Evolutionary conservation across 2,329 filamentous ascomycete species (phyloP), one percentile per base, ranked within the genome.

Genomic region (Ophiocordyceps australis): DNA sequence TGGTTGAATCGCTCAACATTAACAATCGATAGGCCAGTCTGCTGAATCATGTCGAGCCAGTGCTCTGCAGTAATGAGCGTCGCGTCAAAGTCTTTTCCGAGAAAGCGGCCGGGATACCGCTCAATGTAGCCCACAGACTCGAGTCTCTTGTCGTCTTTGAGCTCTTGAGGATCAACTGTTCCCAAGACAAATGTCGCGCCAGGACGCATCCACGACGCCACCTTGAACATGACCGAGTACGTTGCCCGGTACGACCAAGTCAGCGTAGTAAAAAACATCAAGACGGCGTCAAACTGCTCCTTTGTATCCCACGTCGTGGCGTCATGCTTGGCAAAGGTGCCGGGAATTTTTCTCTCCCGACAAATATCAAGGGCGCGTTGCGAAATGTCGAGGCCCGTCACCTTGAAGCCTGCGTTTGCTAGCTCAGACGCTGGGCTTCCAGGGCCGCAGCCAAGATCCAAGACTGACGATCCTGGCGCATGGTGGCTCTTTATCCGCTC

Each of bases 321-420:
- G 24, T 24, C 16, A 9, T 20, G 15, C n/a, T 28, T 24, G 22
- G 11, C n/a, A 12, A 25, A 29, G 11, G 6, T 26, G 3, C 26
- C 27, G 6, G 20, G 6, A 14, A 23, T 14, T 4, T 13, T 22
- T n/a, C n/a, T n/a, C 12, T 20, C 23, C 9, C 20, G 26, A 12
- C 29, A 31, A n/a, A 26, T 12, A n/a, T 31, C 17, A 28, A 31
- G 13, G 23, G 26, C 26, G 16, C 14, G 15, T 12, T 31, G 26
- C 3, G 26, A 28, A 4, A 28, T 12, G 9, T 31, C 29, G 20
- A 31, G 20, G 23, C 29, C 26, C 5, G 29, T 31, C 3, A 31
- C 26, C 8, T 16, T 12, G 16, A 22, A 31, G 10, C 26, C 29
- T 6, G 14, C 12, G 8, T 20, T n/a, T 3, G 24, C 21, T 8